phyloP scores from a whole-genome alignment of 352 stramenopile species.

The Phytophthora constricta region DNA sequence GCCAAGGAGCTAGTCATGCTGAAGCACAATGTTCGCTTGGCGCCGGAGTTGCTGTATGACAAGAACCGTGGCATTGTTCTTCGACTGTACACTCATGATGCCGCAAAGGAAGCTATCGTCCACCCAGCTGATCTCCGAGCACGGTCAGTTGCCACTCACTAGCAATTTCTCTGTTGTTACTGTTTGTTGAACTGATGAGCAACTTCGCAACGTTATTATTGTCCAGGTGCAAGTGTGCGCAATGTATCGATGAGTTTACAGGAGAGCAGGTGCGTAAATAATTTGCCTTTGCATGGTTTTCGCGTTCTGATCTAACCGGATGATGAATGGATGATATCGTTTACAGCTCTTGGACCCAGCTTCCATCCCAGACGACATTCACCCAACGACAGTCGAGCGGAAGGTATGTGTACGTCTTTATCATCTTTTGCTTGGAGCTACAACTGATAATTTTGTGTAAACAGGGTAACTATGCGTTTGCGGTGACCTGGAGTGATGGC shows the following conservation, averaged over 20 bases:
- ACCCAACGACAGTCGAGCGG: slow-evolving; percentile 80
- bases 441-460: slow-evolving; percentile 3
- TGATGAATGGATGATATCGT: neutral
- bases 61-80: slow-evolving; percentile 82
- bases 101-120: slow-evolving; percentile 77
- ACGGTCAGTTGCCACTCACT: slow-evolving; percentile 38
- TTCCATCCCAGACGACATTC: slow-evolving; percentile 78
- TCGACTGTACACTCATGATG: slow-evolving; percentile 71
- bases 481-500: slow-evolving; percentile 97
- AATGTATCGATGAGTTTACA: slow-evolving; percentile 90
- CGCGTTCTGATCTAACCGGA: neutral
- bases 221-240: slow-evolving; percentile 77
- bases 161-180: neutral
- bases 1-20: slow-evolving; percentile 83
- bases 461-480: slow-evolving; percentile 98
- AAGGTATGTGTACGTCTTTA: slow-evolving; percentile 52
- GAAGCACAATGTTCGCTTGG: slow-evolving; percentile 71
- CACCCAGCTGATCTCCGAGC: slow-evolving; percentile 79
- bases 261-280: slow-evolving; percentile 83
- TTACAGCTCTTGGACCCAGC: slow-evolving; percentile 74
- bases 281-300: neutral
- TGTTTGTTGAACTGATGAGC: neutral
- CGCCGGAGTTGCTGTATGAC: slow-evolving; percentile 83
- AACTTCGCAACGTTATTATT: neutral
- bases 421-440: neutral